phyloP scores from a whole-genome alignment of 371 early-diverging fungal species.

The Nematocida sp. region DNA sequence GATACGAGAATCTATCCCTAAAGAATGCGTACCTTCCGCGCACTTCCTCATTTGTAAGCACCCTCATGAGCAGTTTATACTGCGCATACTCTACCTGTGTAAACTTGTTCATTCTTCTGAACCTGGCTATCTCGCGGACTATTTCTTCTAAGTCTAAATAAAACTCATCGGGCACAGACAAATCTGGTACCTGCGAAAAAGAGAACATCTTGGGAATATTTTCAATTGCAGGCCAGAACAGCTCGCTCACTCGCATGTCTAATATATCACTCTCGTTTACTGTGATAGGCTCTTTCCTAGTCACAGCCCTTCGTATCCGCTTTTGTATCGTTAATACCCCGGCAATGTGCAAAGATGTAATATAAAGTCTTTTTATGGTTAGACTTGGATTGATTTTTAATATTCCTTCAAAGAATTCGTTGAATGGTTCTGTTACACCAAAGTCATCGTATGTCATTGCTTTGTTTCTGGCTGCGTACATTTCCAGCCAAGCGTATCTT shows the following conservation, averaged over 20 bases:
- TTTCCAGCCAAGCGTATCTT: constrained; percentile 55
- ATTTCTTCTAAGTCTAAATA: constrained; percentile 35
- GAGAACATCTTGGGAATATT: constrained; percentile 48
- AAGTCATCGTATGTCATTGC: constrained; percentile 36
- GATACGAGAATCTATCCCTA: constrained; percentile 17
- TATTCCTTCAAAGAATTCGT: constrained; percentile 58
- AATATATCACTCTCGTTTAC: constrained; percentile 10
- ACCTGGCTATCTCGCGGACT: not conserved
- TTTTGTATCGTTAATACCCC: constrained; percentile 45
- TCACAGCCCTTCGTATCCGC: constrained; percentile 23
- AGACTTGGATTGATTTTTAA: constrained; percentile 40
- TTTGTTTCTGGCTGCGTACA: constrained; percentile 39
- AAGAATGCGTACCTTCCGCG: not conserved
- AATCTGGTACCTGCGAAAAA: constrained; percentile 8
- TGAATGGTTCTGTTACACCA: constrained; percentile 38
- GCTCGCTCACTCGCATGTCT: constrained; percentile 5
- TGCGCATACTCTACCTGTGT: constrained; percentile 3
- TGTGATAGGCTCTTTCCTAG: not conserved
- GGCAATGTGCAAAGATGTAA: constrained; percentile 45
- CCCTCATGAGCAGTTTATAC: constrained; percentile 22
- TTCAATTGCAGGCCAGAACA: constrained; percentile 29
- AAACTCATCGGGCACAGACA: constrained; percentile 26
- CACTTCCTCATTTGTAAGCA: constrained; percentile 19
- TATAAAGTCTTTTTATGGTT: constrained; percentile 45
- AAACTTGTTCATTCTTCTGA: not conserved